A percentile compares a stretch with the other conserved stretches of the same genome.
phyloP scores from a whole-genome alignment of 768 basidiomycete species.

The Amanita subjunquillea region DNA sequence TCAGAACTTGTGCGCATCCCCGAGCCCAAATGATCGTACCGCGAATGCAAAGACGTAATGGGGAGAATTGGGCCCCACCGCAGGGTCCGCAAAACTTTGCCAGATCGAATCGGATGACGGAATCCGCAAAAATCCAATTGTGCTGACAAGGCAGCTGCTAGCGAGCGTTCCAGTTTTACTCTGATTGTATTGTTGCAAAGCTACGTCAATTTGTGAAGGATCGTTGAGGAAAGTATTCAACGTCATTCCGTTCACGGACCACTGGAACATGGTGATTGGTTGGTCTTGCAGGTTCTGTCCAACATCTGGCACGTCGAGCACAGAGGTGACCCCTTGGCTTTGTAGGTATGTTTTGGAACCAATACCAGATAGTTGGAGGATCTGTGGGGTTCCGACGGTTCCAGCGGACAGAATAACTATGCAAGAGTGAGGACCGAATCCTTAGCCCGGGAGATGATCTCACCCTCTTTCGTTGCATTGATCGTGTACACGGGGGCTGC shows the following conservation, averaged over 20 bases:
- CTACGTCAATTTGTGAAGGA: slow-evolving; percentile 11
- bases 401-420: slow-evolving; percentile 26
- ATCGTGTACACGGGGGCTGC: slow-evolving; percentile 3
- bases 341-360: slow-evolving; percentile 17
- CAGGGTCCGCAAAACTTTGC: slow-evolving; percentile 20
- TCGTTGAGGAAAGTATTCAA: slow-evolving; percentile 17
- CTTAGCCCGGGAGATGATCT: not conserved
- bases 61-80: slow-evolving; percentile 22
- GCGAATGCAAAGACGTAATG: slow-evolving; percentile 24
- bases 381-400: slow-evolving; percentile 21
- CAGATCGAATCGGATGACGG: slow-evolving; percentile 19
- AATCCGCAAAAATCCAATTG: slow-evolving; percentile 19
- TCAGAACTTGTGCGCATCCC: not conserved
- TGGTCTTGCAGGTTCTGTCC: slow-evolving; percentile 14
- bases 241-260: slow-evolving; percentile 17
- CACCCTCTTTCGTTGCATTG: slow-evolving; percentile 20
- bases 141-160: slow-evolving; percentile 6
- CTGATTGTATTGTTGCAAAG: slow-evolving; percentile 18
- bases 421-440: not conserved
- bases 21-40: slow-evolving; percentile 13
- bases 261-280: slow-evolving; percentile 4
- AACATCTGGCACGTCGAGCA: slow-evolving; percentile 23
- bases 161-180: slow-evolving; percentile 15
- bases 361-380: slow-evolving; percentile 25
- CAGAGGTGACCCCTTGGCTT: slow-evolving; percentile 14